Evolutionary conservation across 2,329 filamentous ascomycete species (phyloP), one percentile per base, ranked within the genome.

Genomic region (Alternaria panax): DNA sequence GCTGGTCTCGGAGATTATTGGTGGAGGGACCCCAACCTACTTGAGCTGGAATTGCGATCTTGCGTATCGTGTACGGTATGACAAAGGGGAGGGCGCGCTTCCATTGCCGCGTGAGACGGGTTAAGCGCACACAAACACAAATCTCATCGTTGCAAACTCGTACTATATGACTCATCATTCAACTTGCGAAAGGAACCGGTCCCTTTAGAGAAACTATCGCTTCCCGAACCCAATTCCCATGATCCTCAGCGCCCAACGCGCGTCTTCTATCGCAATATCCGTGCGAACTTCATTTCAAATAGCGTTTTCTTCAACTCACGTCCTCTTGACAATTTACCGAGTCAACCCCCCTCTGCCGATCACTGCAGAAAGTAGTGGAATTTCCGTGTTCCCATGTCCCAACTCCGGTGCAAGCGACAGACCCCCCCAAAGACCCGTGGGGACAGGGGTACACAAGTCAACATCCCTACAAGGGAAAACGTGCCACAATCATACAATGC

Each of bases 391-490:
- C 16, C 45, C 45, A 24, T 36, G 12, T 48, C 45, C 45, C 45
- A 25, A 34, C 20, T 34, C 30, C 32, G 45, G 28, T 24, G 30
- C 45, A 48, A 36, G 45, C 45, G 45, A 34, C 28, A 8, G 45
- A 8, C 3, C 7, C 45, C 45, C 25, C 30, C 30, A 48, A 22
- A 34, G 24, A 36, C 12, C 38, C 20, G 38, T 20, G 20, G 28
- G 45, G 30, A 5, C 45, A 48, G 30, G 45, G 45, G 45, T 24
- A 9, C 28, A 48, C 45, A 48, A 16, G 45, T 48, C 45, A 48
- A 34, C 18, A 48, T 48, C 45, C 45, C 45, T 48, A 48, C 45
- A 34, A n/a, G 32, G 28, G 8, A 48, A 34, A 34, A 48, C 30
- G 30, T 48, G 45, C 45, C 14, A 30, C 45, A 48, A 48, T 48